Evolutionary conservation across 371 early-diverging fungal species (phyloP).

Genomic region (Chytridium lagenaria): DNA sequence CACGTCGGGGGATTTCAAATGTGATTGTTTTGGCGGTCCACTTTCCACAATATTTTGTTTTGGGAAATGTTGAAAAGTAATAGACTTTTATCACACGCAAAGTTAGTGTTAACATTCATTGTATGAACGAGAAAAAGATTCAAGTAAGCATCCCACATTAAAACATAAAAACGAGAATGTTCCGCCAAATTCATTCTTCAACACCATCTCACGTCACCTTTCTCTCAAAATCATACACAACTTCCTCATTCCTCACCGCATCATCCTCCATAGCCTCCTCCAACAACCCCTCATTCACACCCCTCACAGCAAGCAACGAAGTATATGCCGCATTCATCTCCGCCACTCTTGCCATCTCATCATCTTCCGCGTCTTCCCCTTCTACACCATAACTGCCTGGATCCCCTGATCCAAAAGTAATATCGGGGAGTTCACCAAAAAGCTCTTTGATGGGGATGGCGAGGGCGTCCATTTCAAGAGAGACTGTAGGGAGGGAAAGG

Average conservation of each 20-base stretch:
- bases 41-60: too few relatives aligned
- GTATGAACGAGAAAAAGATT: too few relatives aligned
- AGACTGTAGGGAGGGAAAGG: conserved; percentile 8
- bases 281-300: background rate
- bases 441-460: conserved; percentile 15
- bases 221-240: background rate
- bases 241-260: background rate
- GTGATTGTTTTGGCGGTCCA: too few relatives aligned
- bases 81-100: too few relatives aligned
- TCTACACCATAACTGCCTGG: background rate
- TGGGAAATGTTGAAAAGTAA: too few relatives aligned
- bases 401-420: background rate
- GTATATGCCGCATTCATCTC: conserved; percentile 3
- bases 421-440: conserved; percentile 29
- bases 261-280: background rate
- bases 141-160: too few relatives aligned
- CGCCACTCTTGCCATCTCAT: background rate
- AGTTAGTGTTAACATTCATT: too few relatives aligned
- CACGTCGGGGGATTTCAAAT: too few relatives aligned
- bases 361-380: conserved; percentile 2
- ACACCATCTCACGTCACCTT: background rate
- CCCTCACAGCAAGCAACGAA: background rate
- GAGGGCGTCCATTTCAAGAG: conserved; percentile 23
- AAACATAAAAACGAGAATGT: too few relatives aligned
- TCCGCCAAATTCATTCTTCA: too few relatives aligned